These are phyloP conservation scores for Talaromyces islandicus DNA, from an alignment of 2,329 filamentous ascomycete genomes.

Conservation along the genomic window DNA sequence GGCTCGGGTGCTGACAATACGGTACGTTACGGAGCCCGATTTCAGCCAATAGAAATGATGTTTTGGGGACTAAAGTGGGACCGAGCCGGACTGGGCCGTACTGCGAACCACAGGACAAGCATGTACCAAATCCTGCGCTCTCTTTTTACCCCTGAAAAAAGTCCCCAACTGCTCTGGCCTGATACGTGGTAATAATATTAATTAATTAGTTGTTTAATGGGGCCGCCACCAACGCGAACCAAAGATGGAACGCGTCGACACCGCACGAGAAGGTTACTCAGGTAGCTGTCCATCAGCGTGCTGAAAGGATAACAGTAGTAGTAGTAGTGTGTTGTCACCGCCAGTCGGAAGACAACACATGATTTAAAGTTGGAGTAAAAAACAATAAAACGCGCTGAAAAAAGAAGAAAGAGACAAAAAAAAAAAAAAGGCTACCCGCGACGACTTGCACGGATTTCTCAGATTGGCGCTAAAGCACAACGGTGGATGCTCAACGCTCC, in stretches of 20 bases:
- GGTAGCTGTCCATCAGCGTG: neutral
- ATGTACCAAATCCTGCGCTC: neutral
- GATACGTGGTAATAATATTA: neutral
- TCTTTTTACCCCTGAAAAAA: neutral
- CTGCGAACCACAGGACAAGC: neutral
- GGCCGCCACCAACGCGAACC: conserved; percentile 2
- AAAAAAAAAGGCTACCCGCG: neutral
- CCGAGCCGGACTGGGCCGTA: neutral
- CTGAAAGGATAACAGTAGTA: neutral
- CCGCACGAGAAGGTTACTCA: neutral
- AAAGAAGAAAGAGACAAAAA: neutral
- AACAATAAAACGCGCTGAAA: neutral
- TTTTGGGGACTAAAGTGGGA: neutral
- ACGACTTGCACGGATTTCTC: neutral
- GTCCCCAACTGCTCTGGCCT: neutral
- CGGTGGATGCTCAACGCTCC: neutral
- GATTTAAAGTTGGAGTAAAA: neutral
- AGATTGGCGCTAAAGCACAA: neutral
- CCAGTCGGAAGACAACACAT: neutral
- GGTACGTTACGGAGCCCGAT: neutral
- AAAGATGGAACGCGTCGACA: neutral
- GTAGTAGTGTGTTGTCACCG: neutral
- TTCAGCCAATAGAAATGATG: neutral
- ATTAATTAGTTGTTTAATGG: neutral
- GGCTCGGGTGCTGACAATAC: neutral